Evolutionary conservation across 352 stramenopile genomes (phyloP), one percentile per base, ranked within the genome.

Genomic region (Pythium phragmitis): DNA sequence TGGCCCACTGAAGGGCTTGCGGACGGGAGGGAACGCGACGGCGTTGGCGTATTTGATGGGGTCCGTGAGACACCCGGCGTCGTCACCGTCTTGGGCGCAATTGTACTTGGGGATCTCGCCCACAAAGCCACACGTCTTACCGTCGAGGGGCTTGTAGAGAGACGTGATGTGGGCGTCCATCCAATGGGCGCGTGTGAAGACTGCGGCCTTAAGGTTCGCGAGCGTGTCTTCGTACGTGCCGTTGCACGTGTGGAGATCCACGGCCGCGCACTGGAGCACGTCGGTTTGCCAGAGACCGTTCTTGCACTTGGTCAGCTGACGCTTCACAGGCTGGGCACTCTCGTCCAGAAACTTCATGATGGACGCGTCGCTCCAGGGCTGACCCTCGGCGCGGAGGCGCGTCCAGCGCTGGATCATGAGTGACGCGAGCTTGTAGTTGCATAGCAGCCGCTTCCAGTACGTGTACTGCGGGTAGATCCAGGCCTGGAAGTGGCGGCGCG

Each of bases 391-490:
- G 28, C 83, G 83, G 33, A 92, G 59, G n/a, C 68, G 63, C 57
- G 82, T 89, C 83, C 83, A 92, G n/a, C 83, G 79, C 54, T 88
- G 80, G 54, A 92, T 88, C 33, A 89, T 68, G 28, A 89, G 58
- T 63, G 76, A 85, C 37, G 81, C 75, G 57, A 92, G 75, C 72
- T 90, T 82, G 67, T 87, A 82, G 67, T 92, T 82, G 70, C 83
- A 92, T 73, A 88, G 78, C 21, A 92, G 65, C 2, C 84, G 84
- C 70, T 89, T 92, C 84, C 84, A 92, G 69, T 79, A 88, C 26
- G 80, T 88, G 69, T 89, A 89, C 71, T 87, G 80, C 16, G 68
- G 75, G 65, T 77, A 92, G 65, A 90, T 87, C 84, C 82, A 93
- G 54, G 85, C 72, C 43, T 81, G 64, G 48, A 82, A 85, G 57